A percentile compares a stretch with the other conserved stretches of the same genome.
Conservation (phyloP, 2,329 filamentous ascomycete genomes). For the Apiospora rasikravindrae region DNA sequence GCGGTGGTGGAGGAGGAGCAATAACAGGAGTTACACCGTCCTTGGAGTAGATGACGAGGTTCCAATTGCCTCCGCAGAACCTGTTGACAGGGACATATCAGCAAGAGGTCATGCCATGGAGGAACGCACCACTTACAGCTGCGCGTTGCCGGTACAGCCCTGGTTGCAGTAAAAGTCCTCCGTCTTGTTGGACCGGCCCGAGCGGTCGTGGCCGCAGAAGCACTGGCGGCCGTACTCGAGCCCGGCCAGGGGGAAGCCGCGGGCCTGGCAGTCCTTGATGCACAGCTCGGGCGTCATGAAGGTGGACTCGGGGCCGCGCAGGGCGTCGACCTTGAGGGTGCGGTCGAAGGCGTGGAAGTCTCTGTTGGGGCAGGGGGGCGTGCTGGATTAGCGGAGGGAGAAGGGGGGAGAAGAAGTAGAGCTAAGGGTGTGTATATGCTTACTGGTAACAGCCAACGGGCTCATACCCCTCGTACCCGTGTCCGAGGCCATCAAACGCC, state of each 20-base stretch:
- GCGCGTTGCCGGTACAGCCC: neutral
- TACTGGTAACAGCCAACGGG: conserved; percentile 8
- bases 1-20: neutral
- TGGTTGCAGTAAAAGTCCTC: conserved; percentile 9
- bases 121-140: neutral
- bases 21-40: neutral
- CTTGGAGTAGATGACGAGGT: neutral
- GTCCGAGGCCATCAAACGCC: neutral
- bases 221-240: conserved; percentile 34
- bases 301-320: neutral
- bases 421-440: neutral
- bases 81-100: neutral
- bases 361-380: neutral
- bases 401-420: neutral
- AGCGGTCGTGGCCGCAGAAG: conserved; percentile 33
- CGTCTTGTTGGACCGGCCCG: neutral
- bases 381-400: no score
- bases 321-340: neutral
- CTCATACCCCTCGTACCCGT: neutral
- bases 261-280: conserved; percentile 27
- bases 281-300: conserved; percentile 36
- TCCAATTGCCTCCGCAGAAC: conserved; percentile 2
- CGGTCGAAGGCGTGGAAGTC: neutral
- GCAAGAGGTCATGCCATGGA: neutral
- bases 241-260: conserved; percentile 31